Conservation (phyloP, 768 basidiomycete genomes). For the Boletus eberwhitei region DNA sequence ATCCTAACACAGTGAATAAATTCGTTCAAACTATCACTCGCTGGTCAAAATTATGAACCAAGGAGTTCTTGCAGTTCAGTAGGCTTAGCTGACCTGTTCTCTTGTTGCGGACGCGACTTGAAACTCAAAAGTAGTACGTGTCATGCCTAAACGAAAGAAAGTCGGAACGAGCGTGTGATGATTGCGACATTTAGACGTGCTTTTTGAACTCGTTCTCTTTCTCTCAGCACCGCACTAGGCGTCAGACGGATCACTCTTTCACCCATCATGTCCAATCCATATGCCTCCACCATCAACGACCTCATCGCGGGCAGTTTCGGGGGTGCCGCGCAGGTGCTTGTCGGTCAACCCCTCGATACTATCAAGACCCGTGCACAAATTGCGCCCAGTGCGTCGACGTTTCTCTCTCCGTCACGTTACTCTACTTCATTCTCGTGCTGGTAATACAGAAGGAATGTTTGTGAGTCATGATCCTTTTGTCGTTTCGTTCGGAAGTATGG, state of each 20-base stretch:
- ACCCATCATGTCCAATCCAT: conserved; percentile 20
- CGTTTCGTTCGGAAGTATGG: neutral
- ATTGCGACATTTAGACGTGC: neutral
- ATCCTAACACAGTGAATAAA: too few species aligned
- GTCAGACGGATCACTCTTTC: neutral
- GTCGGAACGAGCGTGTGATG: neutral
- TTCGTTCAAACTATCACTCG: too few species aligned
- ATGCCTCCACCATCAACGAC: conserved; percentile 68
- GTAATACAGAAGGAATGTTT: conserved; percentile 73
- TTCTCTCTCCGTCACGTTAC: neutral
- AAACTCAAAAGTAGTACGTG: too few species aligned
- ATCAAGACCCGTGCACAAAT: conserved; percentile 87
- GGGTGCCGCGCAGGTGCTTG: conserved; percentile 92
- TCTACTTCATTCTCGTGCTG: conserved; percentile 1
- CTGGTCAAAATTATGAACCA: too few species aligned
- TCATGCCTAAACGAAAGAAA: neutral
- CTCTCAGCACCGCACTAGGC: neutral
- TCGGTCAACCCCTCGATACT: conserved; percentile 91
- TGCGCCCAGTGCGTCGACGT: conserved; percentile 62
- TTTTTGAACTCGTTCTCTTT: too few species aligned
- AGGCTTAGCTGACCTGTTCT: too few species aligned
- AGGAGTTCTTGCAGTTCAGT: too few species aligned
- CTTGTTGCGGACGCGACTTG: too few species aligned
- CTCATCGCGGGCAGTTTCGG: conserved; percentile 86
- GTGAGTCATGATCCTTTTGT: conserved; percentile 52